A percentile compares a stretch with the other conserved stretches of the same genome.
These are phyloP conservation scores for Zygosaccharomyces pseudorouxii DNA, from an alignment of 805 yeast genomes.

Conservation along the genomic window DNA sequence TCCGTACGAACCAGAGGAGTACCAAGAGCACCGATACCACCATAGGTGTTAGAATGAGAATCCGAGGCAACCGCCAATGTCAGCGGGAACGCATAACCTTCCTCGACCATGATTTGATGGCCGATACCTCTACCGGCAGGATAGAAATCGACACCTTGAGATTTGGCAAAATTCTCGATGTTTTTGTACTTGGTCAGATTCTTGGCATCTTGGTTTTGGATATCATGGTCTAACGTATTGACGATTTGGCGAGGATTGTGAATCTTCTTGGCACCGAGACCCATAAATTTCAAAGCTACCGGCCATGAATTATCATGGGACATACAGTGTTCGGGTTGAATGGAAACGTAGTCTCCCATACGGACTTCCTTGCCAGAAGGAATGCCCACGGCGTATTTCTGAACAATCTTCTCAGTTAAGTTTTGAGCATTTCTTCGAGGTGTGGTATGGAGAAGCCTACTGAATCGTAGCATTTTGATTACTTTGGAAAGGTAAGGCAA, in stretches of 20 bases:
- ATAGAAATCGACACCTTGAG: constrained; percentile 92
- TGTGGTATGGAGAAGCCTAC: constrained; percentile 23
- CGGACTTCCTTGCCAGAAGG: constrained; percentile 70
- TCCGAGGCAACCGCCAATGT: constrained; percentile 94
- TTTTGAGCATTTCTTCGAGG: constrained; percentile 51
- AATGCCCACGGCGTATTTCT: constrained; percentile 82
- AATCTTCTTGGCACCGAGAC: constrained; percentile 82
- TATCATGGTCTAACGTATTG: constrained; percentile 96
- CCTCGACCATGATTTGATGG: constrained; percentile 98
- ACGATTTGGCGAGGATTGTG: constrained; percentile 88
- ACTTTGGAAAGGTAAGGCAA: not conserved
- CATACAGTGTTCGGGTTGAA: constrained; percentile 96
- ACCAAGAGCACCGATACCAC: constrained; percentile 93
- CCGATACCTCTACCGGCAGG: constrained; percentile 99
- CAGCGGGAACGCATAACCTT: constrained; percentile 95
- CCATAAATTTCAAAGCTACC: constrained; percentile 93
- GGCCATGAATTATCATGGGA: constrained; percentile 99
- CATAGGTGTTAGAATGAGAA: constrained; percentile 96
- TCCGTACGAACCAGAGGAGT: constrained; percentile 98
- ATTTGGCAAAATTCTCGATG: constrained; percentile 82
- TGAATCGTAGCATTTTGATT: constrained; percentile 26
- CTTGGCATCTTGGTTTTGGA: constrained; percentile 86
- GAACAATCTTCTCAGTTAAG: constrained; percentile 92
- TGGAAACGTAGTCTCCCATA: constrained; percentile 92
- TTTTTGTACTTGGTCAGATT: constrained; percentile 83